Evolutionary conservation across 768 basidiomycete species (phyloP), one percentile per base, ranked within the genome.

Genomic region (Trametes cinnabarina): DNA sequence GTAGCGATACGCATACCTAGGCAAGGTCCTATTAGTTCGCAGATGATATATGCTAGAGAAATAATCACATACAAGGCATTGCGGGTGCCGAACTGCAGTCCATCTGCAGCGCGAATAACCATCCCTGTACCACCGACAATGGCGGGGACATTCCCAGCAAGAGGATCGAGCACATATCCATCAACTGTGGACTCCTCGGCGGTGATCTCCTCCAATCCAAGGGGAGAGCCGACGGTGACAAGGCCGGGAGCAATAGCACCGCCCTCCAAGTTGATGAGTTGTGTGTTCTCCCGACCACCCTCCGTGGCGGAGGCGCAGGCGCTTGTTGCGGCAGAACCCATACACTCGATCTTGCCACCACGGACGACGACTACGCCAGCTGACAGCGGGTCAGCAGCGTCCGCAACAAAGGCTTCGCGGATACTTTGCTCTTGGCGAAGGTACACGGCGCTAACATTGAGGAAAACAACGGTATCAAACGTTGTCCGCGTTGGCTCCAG

Each of bases 181-280:
- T 83, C 82, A 43, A 69, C 67, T 3, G 92, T 92, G 5, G 82
- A 81, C 3, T 76, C 58, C 68, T 94, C 92, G n/a, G 74, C 65
- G 0, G 71, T 63, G 62, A 94, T 92, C 67, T 92, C 89, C 53
- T 80, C 79, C 26, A 92, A 68, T 3, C 90, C 92, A 4, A 94
- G 69, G 22, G 72, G 73, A 28, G 84, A 82, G 23, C 88, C 88
- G 44, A 78, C 87, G 17, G 82, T 80, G 32, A 84, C 73, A n/a
- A 89, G 72, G 17, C 85, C 84, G 14, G 88, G 86, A 8, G 79
- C 73, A 53, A 88, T 77, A 1, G 82, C 77, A 8, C 91, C 91
- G n/a, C 88, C 86, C 55, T 81, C 74, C 35, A 92, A 69, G 70
- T 92, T 78, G 59, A 92, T 71, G 22, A 69, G 64, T 0, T 70